Evolutionary conservation across 768 basidiomycete species (phyloP), one percentile per base, ranked within the genome.

Genomic region (Paxillus rubicundulus): DNA sequence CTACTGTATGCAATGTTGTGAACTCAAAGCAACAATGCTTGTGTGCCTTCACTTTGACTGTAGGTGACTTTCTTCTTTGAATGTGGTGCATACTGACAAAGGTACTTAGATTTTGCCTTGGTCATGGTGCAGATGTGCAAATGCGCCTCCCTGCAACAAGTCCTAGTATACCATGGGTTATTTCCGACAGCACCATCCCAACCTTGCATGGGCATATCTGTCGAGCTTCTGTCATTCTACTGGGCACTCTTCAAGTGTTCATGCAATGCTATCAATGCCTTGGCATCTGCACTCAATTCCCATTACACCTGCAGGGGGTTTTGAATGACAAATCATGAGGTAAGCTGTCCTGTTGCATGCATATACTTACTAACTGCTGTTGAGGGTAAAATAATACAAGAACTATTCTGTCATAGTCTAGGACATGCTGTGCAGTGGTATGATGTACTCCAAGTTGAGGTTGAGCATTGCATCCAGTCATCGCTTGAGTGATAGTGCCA

Each of bases 171-270:
- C 12, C 45, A 67, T 45, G 67, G 73, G 1, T 51, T 73, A 4
- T 75, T 74, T 36, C 72, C 70, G 0, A 69, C 18, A 16, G 68
- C 37, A 60, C 73, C 24, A 0, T 36, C 47, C 9, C 55, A 59
- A 28, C 59, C 66, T 1, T 44, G 45, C 2, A 53, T 61, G 40
- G 57, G 52, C 0, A 49, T 66, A 9, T 66, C 64, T 0, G 54
- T 73, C 3, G 61, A 70, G 4, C 55, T 74, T 0, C 51, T 74
- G 0, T 54, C 68, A 2, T 72, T 74, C 47, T 74, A 72, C 47
- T 48, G 42, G 0, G 61, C 65, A 1, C 52, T 74, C 1, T 76
- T 75, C 37, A 65, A 74, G 49, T 54, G 61, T 0, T 72, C 74
- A 0, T 74, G 72, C 17, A 65, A 76, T 49, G 18, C 47, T 45